Base-by-base conservation (phyloP, 805 yeast species). In the Teunomyces atbi region DNA sequence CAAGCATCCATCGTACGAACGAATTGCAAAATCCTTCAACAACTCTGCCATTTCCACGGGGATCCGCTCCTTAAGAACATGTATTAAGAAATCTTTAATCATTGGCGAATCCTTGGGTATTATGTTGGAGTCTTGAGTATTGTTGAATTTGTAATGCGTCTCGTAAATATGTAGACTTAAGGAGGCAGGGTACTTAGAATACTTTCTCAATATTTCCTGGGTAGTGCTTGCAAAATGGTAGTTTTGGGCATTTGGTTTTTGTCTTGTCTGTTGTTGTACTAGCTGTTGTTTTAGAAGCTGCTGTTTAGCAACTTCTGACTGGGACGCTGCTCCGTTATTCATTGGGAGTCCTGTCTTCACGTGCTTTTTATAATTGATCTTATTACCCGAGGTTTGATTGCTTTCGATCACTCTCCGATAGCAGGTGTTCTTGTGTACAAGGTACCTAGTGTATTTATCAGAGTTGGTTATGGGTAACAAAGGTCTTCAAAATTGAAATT, bases 41-140 rank as follows among this genome's bases (percentile, higher is more conserved):
- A 92, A 86, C 66, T 94, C 98, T 55, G 90, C 82, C 60, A 92
- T 82, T 11, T 95, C 89, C 34, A 89, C 86, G 1, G 97, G 97
- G 11, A 92, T 88, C 56, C 83, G 84, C 43, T 92, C 96, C 45
- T 79, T 73, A 12, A 90, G 84, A 8, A 92, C 86, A 58, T 83
- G 86, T 52, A 84, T 82, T 49, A 92, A 68, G 57, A 94, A 94
- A 51, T 84, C 87, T 61, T 84, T 86, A 42, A 89, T 79, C 60
- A 87, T 78, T 12, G 89, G 85, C 49, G 88, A 86, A 56, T 78
- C 78, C 59, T 86, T 86, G 5, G 96, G 90, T 34, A 94, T 86
- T 5, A 65, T 62, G 41, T 87, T 78, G 6, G 95, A 89, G 56
- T 91, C 97, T 59, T 76, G 78, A 43, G 86, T 92, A 53, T 87